Evolutionary conservation across 495 filamentous ascomycete species (phyloP), one percentile per base, ranked within the genome.

Genomic region (Aspergillus baeticus): DNA sequence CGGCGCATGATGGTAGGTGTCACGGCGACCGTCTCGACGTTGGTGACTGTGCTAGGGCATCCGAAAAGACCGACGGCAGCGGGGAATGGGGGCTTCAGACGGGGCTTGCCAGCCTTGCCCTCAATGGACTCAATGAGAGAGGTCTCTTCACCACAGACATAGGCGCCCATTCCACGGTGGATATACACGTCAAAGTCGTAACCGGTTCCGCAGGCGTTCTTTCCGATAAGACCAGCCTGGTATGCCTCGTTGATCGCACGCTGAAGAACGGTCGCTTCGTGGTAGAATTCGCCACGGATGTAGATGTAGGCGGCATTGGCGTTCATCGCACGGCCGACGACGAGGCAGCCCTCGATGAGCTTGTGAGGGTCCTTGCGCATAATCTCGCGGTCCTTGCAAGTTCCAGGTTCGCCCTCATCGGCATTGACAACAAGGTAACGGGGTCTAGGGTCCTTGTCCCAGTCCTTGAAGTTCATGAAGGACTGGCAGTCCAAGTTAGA

Each of bases 361-460:
- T 98, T 98, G 79, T 98, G 94, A 41, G 94, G 94, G 69, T 98
- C 95, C 75, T 98, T 98, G 71, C 94, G 91, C 93, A 98, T 98
- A 66, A 98, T 98, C 75, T 98, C 95, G 68, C 94, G 89, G 72
- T 98, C 94, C 77, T 98, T 98, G 87, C 94, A 98, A 31, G 94
- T 98, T 69, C 94, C 94, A 8, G 94, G 94, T 74, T 98, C 94
- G 69, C 94, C 94, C 81, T 98, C 94, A 69, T 98, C 94, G 61
- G 94, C 94, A 65, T 98, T 98, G 78, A 98, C 89, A 48, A 98
- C 92, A 38, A 98, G 81, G 66, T 98, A 98, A 54, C 94, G 86
- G 55, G 95, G 95, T 72, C 95, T 92, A 52, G 81, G 91, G 69
- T 96, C 95, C 80, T 97, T 96, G 64, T 98, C 92, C 95, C 94